Base-by-base conservation (phyloP, 1,284 basidiomycete genomes). In the Leccinum pachyderme region DNA sequence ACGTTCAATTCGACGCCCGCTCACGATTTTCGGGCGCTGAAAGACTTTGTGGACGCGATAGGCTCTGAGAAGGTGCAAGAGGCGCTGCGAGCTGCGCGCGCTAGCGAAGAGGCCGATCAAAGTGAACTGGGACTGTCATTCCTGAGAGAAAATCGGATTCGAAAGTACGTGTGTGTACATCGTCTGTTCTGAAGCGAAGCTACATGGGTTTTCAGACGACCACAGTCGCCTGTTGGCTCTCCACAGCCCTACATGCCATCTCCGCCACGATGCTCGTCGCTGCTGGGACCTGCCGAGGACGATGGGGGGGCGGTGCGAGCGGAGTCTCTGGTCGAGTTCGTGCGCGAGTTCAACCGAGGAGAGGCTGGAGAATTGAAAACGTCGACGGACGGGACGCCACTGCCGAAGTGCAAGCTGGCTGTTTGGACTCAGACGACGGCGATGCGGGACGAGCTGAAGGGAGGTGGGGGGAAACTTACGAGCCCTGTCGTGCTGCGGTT, bases 231-330 rank as follows among this genome's bases (percentile, higher is more conserved):
- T 7, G 80, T 70, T 2, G 71, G 78, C 28, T 86, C 84, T 3
- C 82, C 85, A 6, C 79, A 80, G 54, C 80, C 82, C 0, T 84
- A 82, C 59, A 71, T 79, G 29, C 72, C 75, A 3, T 72, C 74
- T 1, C 55, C 77, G 72, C 58, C 72, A 63, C 44, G 74, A 41
- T 65, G 69, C 25, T 69, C 66, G 33, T 71, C 73, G 8, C 60
- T 79, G 24, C 82, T 84, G 49, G 77, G 79, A n/a, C 58, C 67
- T 5, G 45, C 60, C 2, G 73, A 74, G 33, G 68, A 69, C 8
- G 73, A 72, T 13, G 61, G 61, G n/a, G 59, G 65, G 0, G 63
- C 75, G 6, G 60, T 85, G 44, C 67, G 71, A n/a, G 66, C 74
- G 37, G 75, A 77, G 35, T 75, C 69, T 5, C 70, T 88, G 13